Evolutionary conservation across 345 rosid genomes (phyloP), one percentile per base, ranked within the genome.

Genomic region (Dipteronia dyeriana): DNA sequence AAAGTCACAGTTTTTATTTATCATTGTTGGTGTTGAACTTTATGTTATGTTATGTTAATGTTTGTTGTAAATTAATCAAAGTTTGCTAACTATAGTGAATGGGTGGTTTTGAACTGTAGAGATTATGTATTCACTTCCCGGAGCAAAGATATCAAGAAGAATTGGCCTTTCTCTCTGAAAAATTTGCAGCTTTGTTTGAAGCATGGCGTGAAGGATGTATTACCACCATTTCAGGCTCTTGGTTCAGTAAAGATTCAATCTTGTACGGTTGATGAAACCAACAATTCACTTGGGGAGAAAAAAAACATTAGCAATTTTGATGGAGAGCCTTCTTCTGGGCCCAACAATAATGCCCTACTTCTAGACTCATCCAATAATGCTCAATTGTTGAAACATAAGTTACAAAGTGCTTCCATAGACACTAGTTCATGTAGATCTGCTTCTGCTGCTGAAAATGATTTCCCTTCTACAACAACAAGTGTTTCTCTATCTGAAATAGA

Each of bases 151-250:
- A 87, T 96, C 88, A 84, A 87, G 81, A 87, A 87, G 75, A 96
- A 84, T 73, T 96, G 99, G 99, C 99, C 99, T 29, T 94, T 96
- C 81, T 96, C 99, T 14, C 8, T 47, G 64, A 87, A 89, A 70
- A 91, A 84, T 70, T 84, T 96, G 83, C 90, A 90, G 57, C 91
- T 94, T 91, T 94, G 93, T 67, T 78, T 90, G 84, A 87, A 87
- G 75, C 95, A 96, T 90, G 99, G 99, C 73, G 86, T 94, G 87
- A 90, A 87, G 74, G 92, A 91, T 77, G 90, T 91, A 23, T 86
- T 96, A 73, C 98, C 99, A 74, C 98, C 98, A 19, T 92, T 96
- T 87, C 91, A 91, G 84, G 54, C 75, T 73, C 75, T 80, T 76
- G 85, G 84, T 75, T 60, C 84, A 4, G 82, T 82, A 54, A 87